Conservation (phyloP, 2,329 filamentous ascomycete genomes). For the Botrytis elliptica region DNA sequence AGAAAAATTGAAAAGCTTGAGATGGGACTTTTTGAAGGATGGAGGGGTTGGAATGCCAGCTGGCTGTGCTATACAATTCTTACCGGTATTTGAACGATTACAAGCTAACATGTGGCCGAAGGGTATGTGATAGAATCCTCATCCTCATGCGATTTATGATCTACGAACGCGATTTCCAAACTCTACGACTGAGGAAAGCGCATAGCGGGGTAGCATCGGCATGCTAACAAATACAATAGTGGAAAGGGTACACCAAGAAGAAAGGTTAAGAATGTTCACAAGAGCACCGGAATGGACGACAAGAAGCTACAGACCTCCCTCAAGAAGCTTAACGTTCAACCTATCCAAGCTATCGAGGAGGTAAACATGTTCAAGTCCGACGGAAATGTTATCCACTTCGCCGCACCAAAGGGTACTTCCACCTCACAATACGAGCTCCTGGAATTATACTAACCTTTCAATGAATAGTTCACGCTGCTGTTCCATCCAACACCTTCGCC, state of each 20-base stretch:
- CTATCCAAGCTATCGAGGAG: constrained; percentile 99
- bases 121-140: constrained; percentile 18
- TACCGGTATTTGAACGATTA: background rate
- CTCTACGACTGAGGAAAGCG: background rate
- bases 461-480: constrained; percentile 82
- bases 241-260: constrained; percentile 97
- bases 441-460: background rate
- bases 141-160: background rate
- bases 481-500: constrained; percentile 98
- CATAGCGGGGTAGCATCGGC: constrained; percentile 22
- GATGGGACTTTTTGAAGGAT: background rate
- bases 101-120: constrained; percentile 16
- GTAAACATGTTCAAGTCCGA: constrained; percentile 99
- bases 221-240: constrained; percentile 45
- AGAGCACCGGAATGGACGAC: constrained; percentile 90
- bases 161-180: background rate
- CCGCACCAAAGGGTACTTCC: constrained; percentile 81
- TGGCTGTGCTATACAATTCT: background rate
- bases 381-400: constrained; percentile 99
- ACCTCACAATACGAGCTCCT: constrained; percentile 7
- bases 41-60: constrained; percentile 1
- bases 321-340: constrained; percentile 99
- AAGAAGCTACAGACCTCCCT: constrained; percentile 97
- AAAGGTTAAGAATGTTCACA: constrained; percentile 98
- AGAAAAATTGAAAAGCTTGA: constrained; percentile 2